Evolutionary conservation across 176 grass and related monocot species (phyloP).

Genomic region (Oryza officinalis): DNA sequence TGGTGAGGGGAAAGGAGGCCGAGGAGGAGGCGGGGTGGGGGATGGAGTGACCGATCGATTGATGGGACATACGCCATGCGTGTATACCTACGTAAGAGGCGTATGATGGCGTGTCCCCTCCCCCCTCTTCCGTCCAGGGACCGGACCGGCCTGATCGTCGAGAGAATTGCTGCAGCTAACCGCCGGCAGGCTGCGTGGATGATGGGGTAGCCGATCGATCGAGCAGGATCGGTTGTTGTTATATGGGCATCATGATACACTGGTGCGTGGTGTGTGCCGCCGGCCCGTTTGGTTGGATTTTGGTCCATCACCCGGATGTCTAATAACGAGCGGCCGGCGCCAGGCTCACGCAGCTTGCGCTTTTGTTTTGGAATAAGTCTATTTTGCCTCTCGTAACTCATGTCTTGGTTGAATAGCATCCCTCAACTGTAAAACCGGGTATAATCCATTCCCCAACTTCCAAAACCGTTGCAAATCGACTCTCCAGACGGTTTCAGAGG

Average conservation of each 20-base stretch:
- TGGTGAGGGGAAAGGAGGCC: background rate
- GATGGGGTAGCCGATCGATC: background rate
- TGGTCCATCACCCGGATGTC: no score
- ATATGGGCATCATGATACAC: background rate
- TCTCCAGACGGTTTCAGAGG: no score
- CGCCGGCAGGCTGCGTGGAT: background rate
- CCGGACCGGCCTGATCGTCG: background rate
- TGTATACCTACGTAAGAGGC: slow-evolving; percentile 21
- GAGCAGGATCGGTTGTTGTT: background rate
- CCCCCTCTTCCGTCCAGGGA: background rate
- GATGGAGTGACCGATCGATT: no score
- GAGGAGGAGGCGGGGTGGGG: background rate
- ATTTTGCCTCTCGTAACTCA: no score
- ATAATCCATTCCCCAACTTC: no score
- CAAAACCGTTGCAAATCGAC: no score
- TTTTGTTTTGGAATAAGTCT: background rate
- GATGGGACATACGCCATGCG: slow-evolving; percentile 35
- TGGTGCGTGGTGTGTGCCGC: background rate
- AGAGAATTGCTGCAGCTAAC: background rate
- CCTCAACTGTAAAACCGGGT: no score
- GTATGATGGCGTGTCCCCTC: slow-evolving; percentile 6
- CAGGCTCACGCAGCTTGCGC: no score
- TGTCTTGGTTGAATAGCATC: no score
- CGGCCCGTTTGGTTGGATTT: background rate
- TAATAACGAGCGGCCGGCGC: background rate